Evolutionary conservation across 208 protist genomes (phyloP), one percentile per base, ranked within the genome.

Genomic region (Acanthamoeba triangularis): DNA sequence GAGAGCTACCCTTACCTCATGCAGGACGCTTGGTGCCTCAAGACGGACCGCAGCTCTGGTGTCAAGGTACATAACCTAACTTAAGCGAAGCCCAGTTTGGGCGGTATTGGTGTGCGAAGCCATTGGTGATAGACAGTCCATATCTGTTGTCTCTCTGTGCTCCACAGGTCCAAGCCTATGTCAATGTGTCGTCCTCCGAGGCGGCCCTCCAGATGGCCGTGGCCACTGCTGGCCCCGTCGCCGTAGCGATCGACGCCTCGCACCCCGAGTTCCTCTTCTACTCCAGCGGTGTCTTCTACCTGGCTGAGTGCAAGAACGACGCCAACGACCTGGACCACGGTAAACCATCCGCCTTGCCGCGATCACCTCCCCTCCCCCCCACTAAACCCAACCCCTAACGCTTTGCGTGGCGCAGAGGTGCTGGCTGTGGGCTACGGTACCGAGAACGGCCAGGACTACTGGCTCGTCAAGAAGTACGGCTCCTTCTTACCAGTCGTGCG

Each of bases 201-300:
- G 88, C 97, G 7, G 97, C 65, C n/a, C 91, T 88, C 13, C 80
- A 88, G 80, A 6, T 63, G 80, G 80, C 80, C 49, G 23, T 88
- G 25, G 80, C 80, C 47, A 88, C 72, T 23, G 72, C 52, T 13
- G 80, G 80, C n/a, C 80, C 80, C 30, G 80, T 88, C 25, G 44
- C 80, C 78, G 97, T 99, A 56, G 99, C 98, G 23, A 99, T 99
- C 18, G 98, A 99, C 95, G 98, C 99, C 96, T 65, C 97, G 93
- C 90, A 98, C 96, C 7, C 95, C 30, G 96, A 94, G 18, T 99
- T 98, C 98, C 78, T 90, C 44, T 96, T 94, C 92, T 99, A 99
- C 96, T 67, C 80, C 0, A 96, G 95, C 35, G 98, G 98, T 80
- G 98, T 99, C 84, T 98, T 98, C 91, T 95, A 98, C 78, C 96